These are phyloP conservation scores for Chytriomyces confervae DNA, from an alignment of 192 early-diverging fungal genomes.

Conservation along the genomic window DNA sequence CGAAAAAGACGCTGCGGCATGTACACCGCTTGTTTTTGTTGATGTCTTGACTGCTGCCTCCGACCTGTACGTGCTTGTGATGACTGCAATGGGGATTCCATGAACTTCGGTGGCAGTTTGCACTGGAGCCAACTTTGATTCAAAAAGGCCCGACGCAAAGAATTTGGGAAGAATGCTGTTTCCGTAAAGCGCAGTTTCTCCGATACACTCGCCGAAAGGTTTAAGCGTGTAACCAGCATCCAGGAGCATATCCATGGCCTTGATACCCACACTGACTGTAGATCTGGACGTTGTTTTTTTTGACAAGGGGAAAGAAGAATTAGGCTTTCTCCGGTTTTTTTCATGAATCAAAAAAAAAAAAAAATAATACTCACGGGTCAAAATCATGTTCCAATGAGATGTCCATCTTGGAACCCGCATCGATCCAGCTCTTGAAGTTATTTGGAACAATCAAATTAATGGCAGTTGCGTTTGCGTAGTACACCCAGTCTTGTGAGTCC, in stretches of 20 bases:
- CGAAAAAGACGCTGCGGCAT: neutral
- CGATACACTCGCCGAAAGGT: neutral
- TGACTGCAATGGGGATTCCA: neutral
- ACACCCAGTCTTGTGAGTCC: conserved; percentile 45
- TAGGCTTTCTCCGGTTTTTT: neutral
- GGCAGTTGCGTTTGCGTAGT: neutral
- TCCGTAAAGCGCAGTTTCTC: neutral
- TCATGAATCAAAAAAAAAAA: neutral
- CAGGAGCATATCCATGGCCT: neutral
- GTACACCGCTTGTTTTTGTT: neutral
- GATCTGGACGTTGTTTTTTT: neutral
- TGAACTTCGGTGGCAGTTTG: neutral
- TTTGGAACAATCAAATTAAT: neutral
- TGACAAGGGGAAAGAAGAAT: neutral
- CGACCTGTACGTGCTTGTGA: neutral
- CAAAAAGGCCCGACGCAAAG: neutral
- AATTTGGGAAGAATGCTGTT: neutral
- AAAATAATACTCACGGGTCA: neutral
- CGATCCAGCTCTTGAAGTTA: neutral
- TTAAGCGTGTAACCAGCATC: neutral
- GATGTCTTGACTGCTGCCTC: neutral
- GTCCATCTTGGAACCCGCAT: neutral
- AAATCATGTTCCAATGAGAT: neutral
- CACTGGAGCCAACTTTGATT: neutral
- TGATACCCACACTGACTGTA: neutral